phyloP scores from a whole-genome alignment of 768 basidiomycete species.

The Lyophyllum semitale region DNA sequence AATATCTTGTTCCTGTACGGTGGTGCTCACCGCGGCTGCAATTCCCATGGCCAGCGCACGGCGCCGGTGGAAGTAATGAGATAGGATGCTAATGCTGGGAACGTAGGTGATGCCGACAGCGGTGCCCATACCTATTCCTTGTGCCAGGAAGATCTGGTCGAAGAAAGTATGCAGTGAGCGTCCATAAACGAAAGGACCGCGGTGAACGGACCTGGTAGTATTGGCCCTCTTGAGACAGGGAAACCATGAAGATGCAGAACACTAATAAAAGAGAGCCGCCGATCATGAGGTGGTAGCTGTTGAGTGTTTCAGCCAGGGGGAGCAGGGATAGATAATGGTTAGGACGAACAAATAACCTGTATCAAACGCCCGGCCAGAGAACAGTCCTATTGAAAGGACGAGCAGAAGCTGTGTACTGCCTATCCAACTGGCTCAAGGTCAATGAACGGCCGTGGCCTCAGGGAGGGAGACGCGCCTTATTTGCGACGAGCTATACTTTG shows the following conservation, averaged over 20 bases:
- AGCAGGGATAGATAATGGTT: not conserved
- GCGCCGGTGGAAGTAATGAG: constrained; percentile 49
- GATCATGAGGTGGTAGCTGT: constrained; percentile 29
- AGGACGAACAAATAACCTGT: constrained; percentile 26
- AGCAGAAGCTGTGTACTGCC: constrained; percentile 27
- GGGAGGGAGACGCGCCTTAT: constrained; percentile 28
- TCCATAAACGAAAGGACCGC: not conserved
- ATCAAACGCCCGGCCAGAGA: constrained; percentile 26
- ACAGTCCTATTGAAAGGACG: constrained; percentile 22
- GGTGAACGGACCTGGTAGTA: constrained; percentile 28
- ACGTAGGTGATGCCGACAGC: constrained; percentile 48
- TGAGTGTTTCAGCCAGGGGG: not conserved
- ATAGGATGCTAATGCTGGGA: constrained; percentile 45
- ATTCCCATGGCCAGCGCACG: constrained; percentile 53
- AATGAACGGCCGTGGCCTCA: not conserved
- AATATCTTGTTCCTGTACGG: constrained; percentile 5
- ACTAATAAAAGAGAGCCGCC: constrained; percentile 30
- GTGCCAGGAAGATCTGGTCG: constrained; percentile 46
- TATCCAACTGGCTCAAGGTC: constrained; percentile 25
- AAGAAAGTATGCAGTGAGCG: not conserved
- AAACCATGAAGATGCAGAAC: constrained; percentile 34
- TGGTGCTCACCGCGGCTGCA: constrained; percentile 38
- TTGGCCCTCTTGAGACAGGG: constrained; percentile 27
- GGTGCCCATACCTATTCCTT: constrained; percentile 50
- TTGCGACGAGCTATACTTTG: constrained; percentile 32